phyloP scores from a whole-genome alignment of 208 protist species.

The Crithidia fasciculata region DNA sequence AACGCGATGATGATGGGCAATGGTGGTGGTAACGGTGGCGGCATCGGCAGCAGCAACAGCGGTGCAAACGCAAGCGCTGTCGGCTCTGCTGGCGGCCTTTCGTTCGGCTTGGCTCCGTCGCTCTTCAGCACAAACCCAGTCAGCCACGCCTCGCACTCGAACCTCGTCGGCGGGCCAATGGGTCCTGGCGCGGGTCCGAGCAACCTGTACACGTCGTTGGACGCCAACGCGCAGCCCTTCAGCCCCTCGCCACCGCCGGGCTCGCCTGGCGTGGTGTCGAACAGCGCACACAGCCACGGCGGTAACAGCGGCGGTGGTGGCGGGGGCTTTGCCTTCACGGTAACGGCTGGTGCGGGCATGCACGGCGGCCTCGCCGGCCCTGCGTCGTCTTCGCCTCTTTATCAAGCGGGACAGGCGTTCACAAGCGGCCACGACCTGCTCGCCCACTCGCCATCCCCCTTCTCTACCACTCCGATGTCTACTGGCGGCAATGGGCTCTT shows the following conservation, averaged over 20 bases:
- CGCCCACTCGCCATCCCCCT: constrained; percentile 26
- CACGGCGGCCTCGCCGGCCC: constrained; percentile 14
- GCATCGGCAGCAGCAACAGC: not conserved
- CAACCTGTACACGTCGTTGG: constrained; percentile 44
- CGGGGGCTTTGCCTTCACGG: constrained; percentile 35
- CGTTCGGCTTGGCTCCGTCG: constrained; percentile 32
- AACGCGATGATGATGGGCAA: constrained; percentile 6
- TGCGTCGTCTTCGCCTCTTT: constrained; percentile 16
- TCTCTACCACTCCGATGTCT: constrained; percentile 32
- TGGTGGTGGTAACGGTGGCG: not conserved
- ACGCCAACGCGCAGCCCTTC: constrained; percentile 64
- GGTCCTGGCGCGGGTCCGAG: not conserved
- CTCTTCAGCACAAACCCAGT: constrained; percentile 47
- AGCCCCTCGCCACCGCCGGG: constrained; percentile 40
- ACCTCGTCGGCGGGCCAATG: not conserved
- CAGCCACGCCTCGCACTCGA: constrained; percentile 20
- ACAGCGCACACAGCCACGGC: constrained; percentile 11
- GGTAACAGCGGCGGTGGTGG: constrained; percentile 12
- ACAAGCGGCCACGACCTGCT: constrained; percentile 23
- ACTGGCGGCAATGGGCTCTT: constrained; percentile 12
- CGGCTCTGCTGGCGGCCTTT: constrained; percentile 9
- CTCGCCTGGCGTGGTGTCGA: constrained; percentile 3
- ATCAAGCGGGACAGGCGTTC: constrained; percentile 18
- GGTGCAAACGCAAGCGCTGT: not conserved
- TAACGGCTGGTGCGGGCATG: constrained; percentile 32